These are phyloP conservation scores for Tetradesmus lagerheimii DNA, from an alignment of 139 green algal species.

Conservation along the genomic window DNA sequence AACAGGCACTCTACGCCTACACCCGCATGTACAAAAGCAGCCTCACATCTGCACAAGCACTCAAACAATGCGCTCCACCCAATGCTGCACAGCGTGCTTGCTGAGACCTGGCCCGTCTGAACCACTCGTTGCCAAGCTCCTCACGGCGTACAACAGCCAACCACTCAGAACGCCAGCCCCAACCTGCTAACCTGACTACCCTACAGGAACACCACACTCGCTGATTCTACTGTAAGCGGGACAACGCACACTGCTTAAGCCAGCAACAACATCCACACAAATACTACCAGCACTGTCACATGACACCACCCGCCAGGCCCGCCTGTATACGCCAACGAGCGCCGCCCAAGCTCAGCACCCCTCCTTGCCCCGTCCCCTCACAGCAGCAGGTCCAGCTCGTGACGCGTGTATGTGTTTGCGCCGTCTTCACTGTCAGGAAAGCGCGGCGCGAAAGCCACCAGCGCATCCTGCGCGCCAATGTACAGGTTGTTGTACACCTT, in stretches of 20 bases:
- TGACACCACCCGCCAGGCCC: background rate
- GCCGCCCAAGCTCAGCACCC: too few relatives aligned
- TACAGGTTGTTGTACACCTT: constrained; percentile 99
- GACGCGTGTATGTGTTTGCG: constrained; percentile 86
- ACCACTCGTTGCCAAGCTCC: too few relatives aligned
- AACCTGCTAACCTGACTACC: too few relatives aligned
- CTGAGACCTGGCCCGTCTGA: too few relatives aligned
- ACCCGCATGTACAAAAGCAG: background rate
- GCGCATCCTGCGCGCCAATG: constrained; percentile 92
- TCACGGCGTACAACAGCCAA: too few relatives aligned
- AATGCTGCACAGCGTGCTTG: too few relatives aligned
- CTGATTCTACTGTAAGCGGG: too few relatives aligned
- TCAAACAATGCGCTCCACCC: too few relatives aligned
- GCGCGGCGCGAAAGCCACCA: constrained; percentile 87
- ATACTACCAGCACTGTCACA: background rate
- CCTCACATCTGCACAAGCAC: background rate
- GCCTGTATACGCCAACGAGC: background rate
- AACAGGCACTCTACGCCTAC: background rate
- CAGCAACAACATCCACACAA: background rate
- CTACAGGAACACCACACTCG: too few relatives aligned
- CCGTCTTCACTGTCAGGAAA: constrained; percentile 80
- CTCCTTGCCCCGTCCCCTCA: constrained; percentile 48
- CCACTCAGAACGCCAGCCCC: too few relatives aligned
- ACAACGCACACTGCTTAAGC: background rate
- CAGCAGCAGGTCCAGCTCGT: constrained; percentile 96